These are phyloP conservation scores for Coniella vitis DNA, from an alignment of 2,329 filamentous ascomycete species.

Conservation along the genomic window DNA sequence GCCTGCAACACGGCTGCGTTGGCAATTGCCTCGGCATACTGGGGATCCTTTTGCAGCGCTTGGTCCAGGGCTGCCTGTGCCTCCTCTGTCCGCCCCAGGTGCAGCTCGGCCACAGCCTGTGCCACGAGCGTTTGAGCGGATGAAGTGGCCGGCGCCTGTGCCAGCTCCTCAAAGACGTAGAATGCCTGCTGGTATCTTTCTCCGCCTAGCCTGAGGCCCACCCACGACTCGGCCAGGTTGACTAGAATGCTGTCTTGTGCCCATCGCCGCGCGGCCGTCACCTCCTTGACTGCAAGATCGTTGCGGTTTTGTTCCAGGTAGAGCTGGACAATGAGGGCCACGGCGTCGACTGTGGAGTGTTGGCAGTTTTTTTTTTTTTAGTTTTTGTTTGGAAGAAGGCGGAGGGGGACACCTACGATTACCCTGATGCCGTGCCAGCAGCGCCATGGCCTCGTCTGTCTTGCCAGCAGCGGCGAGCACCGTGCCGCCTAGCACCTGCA, in stretches of 20 bases:
- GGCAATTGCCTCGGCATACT: constrained; percentile 68
- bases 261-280: constrained; percentile 79
- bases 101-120: constrained; percentile 86
- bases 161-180: constrained; percentile 96
- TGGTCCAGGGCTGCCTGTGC: constrained; percentile 79
- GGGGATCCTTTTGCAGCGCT: constrained; percentile 66
- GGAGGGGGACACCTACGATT: constrained; percentile 54
- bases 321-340: constrained; percentile 86
- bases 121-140: constrained; percentile 71
- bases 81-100: constrained; percentile 82
- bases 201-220: constrained; percentile 80
- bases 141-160: constrained; percentile 75
- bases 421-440: constrained; percentile 78
- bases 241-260: constrained; percentile 91
- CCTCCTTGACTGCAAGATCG: constrained; percentile 87
- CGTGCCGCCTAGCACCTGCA: constrained; percentile 77
- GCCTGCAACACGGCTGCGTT: constrained; percentile 77
- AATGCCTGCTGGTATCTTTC: constrained; percentile 95
- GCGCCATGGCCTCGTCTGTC: constrained; percentile 74
- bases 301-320: constrained; percentile 86
- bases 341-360: constrained; percentile 54
- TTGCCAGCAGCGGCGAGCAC: constrained; percentile 74
- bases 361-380: no score
- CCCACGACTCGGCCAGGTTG: constrained; percentile 93
- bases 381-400: no score